Conservation (phyloP, 2,329 filamentous ascomycete genomes). For the Fusarium stilboides region DNA sequence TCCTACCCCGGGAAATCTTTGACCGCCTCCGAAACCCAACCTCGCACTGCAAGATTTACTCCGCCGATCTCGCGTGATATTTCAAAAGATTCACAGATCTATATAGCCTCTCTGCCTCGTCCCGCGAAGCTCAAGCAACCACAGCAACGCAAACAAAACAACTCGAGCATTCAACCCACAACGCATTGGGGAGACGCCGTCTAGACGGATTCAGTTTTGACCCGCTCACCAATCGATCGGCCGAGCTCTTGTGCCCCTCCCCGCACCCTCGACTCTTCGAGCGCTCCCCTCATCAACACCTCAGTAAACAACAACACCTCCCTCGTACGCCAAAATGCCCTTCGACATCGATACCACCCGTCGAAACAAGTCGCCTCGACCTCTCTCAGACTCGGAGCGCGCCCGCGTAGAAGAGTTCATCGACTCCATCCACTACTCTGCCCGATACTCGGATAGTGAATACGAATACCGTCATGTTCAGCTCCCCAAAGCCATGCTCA, state of each 20-base stretch:
- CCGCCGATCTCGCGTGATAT: constrained; percentile 46
- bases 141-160: constrained; percentile 2
- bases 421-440: constrained; percentile 95
- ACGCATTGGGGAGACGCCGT: constrained; percentile 21
- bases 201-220: constrained; percentile 29
- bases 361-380: constrained; percentile 88
- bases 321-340: constrained; percentile 39
- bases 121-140: constrained; percentile 6
- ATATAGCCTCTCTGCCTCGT: constrained; percentile 5
- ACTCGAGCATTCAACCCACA: constrained; percentile 1
- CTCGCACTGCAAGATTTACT: constrained; percentile 39
- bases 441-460: constrained; percentile 93
- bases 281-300: constrained; percentile 24
- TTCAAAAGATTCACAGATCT: constrained; percentile 26
- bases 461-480: constrained; percentile 99
- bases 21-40: constrained; percentile 46
- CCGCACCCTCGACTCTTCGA: constrained; percentile 37
- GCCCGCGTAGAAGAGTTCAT: constrained; percentile 90
- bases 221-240: constrained; percentile 43
- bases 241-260: constrained; percentile 41
- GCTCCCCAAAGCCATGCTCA: constrained; percentile 97
- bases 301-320: constrained; percentile 14
- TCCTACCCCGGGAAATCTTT: constrained; percentile 48
- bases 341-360: constrained; percentile 82
- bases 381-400: constrained; percentile 85